Evolutionary conservation across 2,329 filamentous ascomycete genomes (phyloP).

Genomic region (Sporothrix brunneoviolacea): DNA sequence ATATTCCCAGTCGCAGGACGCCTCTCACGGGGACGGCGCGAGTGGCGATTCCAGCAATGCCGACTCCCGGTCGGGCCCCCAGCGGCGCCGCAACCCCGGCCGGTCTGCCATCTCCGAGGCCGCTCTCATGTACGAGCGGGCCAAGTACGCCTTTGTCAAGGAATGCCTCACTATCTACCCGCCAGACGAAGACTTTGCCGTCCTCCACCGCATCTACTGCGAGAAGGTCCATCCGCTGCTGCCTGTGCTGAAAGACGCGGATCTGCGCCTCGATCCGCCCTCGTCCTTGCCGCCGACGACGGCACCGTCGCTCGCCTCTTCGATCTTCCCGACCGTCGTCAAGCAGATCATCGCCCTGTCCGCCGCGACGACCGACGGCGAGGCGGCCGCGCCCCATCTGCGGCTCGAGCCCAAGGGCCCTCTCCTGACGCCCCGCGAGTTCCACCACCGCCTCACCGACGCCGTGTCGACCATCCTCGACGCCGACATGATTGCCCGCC

Average conservation of each 20-base stretch:
- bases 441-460: slow-evolving; percentile 41
- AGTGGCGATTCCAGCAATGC: no score
- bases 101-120: slow-evolving; percentile 10
- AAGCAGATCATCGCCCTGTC: slow-evolving; percentile 50
- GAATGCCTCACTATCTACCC: slow-evolving; percentile 43
- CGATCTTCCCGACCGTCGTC: slow-evolving; percentile 38
- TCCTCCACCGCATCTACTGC: slow-evolving; percentile 40
- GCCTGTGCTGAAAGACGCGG: slow-evolving; percentile 39
- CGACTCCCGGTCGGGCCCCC: no score
- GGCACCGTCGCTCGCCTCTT: slow-evolving; percentile 20
- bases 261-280: slow-evolving; percentile 9
- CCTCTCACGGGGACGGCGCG: background rate
- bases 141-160: slow-evolving; percentile 16
- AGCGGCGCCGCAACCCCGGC: background rate
- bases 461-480: slow-evolving; percentile 45
- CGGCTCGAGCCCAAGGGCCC: slow-evolving; percentile 35
- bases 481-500: slow-evolving; percentile 46
- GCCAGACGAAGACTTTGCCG: slow-evolving; percentile 38
- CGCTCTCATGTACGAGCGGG: slow-evolving; percentile 16
- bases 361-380: slow-evolving; percentile 40
- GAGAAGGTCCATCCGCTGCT: slow-evolving; percentile 50
- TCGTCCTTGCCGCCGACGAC: background rate
- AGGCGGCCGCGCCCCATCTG: slow-evolving; percentile 35
- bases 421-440: slow-evolving; percentile 39
- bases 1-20: background rate